Evolutionary conservation across 1,284 basidiomycete species (phyloP).

Genomic region (Ustilago xerochloae): DNA sequence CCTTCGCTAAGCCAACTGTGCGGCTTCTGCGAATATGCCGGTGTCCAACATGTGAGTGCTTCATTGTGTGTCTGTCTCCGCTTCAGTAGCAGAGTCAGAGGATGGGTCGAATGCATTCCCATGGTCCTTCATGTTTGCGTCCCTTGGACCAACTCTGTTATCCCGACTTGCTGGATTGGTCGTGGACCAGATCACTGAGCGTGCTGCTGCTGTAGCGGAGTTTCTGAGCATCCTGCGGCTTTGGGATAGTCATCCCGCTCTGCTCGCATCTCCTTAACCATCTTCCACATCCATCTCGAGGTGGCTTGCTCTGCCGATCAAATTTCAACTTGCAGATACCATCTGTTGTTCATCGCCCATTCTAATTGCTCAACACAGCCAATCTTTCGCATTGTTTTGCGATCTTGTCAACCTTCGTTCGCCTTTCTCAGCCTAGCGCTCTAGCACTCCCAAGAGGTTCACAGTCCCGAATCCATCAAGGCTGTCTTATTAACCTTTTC

Average conservation of each 20-base stretch:
- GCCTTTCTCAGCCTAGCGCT: too few species aligned
- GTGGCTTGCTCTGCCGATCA: not conserved
- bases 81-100: not conserved
- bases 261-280: not conserved
- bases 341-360: too few species aligned
- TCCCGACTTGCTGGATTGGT: not conserved
- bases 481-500: not conserved
- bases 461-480: not conserved
- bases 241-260: not conserved
- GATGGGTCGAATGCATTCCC: not conserved
- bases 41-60: too few species aligned
- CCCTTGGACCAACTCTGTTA: not conserved
- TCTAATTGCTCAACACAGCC: too few species aligned
- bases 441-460: not conserved
- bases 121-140: not conserved
- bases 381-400: too few species aligned
- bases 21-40: not conserved
- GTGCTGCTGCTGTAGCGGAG: not conserved
- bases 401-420: too few species aligned
- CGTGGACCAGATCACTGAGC: not conserved
- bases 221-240: not conserved
- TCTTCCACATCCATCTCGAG: not conserved
- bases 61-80: too few species aligned
- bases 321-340: not conserved
- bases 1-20: not conserved